Evolutionary conservation across 805 yeast genomes (phyloP), one percentile per base, ranked within the genome.

Genomic region (Wickerhamomyces queroliae): DNA sequence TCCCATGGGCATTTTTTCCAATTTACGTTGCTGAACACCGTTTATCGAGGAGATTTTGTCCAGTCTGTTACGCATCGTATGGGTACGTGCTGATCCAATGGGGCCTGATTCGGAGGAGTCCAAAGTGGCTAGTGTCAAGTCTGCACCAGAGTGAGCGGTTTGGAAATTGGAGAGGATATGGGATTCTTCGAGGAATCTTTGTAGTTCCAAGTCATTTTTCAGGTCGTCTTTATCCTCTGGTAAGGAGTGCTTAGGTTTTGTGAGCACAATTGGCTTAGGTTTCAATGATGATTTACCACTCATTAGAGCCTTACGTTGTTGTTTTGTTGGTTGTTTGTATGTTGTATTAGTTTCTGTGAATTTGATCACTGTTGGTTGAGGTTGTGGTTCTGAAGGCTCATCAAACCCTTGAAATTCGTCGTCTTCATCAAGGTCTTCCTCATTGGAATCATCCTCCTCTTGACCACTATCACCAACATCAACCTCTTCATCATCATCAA

Each of bases 1-100:
- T 16, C 74, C 59, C 89, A 93, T 90, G 17, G 98, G 96, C 77
- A 88, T 86, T 37, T 80, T 84, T 48, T 85, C 93, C 26, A 82
- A 59, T 39, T 64, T 74, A 35, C 38, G 30, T 44, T 50, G 50
- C 55, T 63, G 62, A 22, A 56, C 59, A 13, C 72, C 82, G 43
- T 72, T 70, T 0, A 66, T 55, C 7, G 66, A 50, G 0, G 86
- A 70, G 2, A 78, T 45, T 10, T 64, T 59, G 12, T 74, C 61
- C 41, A 85, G 62, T 41, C 91, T 66, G 31, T 75, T 70, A 39
- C 77, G 77, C 36, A 84, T 56, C 0, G 87, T 77, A 44, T 83
- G 71, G 38, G 73, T 72, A 42, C 91, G 66, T 1, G 86, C 83
- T 36, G 77, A 79, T 7, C 95, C 95, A 3, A 78, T 68, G 3